These are phyloP conservation scores for Curvularia spicifera DNA, from an alignment of 2,329 filamentous ascomycete species.

Conservation along the genomic window DNA sequence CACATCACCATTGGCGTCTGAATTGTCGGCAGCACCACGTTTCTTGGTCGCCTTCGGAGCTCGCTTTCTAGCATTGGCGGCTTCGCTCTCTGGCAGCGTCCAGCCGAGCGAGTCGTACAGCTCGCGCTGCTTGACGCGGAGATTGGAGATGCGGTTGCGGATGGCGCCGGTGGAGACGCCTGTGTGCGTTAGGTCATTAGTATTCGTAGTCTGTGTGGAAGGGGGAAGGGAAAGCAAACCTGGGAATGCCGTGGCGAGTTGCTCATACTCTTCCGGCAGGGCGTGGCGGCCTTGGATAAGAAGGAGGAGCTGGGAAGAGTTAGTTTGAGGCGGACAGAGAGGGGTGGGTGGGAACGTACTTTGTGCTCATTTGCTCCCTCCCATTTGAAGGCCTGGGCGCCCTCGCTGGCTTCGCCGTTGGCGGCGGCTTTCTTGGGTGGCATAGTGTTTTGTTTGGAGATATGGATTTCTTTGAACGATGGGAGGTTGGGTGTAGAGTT, in stretches of 20 bases:
- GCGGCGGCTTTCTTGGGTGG: constrained; percentile 14
- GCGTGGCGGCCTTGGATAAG: constrained; percentile 26
- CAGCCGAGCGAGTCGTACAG: constrained; percentile 26
- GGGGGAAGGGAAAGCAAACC: constrained; percentile 10
- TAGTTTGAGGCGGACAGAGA: constrained; percentile 32
- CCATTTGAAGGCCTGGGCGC: constrained; percentile 17
- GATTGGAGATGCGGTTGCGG: constrained; percentile 23
- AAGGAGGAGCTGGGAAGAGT: constrained; percentile 29
- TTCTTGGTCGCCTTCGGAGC: constrained; percentile 10
- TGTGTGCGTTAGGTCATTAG: too few species aligned
- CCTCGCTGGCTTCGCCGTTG: not conserved
- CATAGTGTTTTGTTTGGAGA: constrained; percentile 6
- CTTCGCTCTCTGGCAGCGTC: constrained; percentile 18
- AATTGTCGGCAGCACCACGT: not conserved
- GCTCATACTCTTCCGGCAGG: constrained; percentile 22
- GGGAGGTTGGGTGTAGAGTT: not conserved
- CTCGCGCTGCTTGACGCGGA: constrained; percentile 21
- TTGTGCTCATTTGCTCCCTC: constrained; percentile 24
- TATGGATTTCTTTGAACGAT: not conserved
- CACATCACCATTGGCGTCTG: not conserved
- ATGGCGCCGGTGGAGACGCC: constrained; percentile 15
- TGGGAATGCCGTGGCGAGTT: constrained; percentile 21
- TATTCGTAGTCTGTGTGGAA: too few species aligned
- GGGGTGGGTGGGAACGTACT: not conserved
- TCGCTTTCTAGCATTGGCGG: constrained; percentile 3